Conservation (phyloP, 2,329 filamentous ascomycete genomes). For the Myriangium duriaei region DNA sequence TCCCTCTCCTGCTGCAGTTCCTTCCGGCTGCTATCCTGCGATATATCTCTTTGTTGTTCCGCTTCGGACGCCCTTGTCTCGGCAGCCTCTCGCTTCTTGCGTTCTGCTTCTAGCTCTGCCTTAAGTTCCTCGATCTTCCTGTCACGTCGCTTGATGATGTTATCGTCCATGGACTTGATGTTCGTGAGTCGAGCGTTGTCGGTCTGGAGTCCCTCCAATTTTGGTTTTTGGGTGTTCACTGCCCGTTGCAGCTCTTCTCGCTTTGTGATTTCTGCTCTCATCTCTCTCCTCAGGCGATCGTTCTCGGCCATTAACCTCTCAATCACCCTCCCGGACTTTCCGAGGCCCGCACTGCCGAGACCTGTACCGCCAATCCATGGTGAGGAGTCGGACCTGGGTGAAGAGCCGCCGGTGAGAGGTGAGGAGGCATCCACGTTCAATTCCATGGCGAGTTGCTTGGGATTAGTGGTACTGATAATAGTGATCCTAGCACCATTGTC, state of each 20-base stretch:
- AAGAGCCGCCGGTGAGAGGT: neutral
- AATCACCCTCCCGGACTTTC: constrained; percentile 67
- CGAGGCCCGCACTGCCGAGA: constrained; percentile 21
- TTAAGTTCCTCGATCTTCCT: constrained; percentile 60
- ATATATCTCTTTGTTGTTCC: constrained; percentile 52
- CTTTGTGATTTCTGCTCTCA: constrained; percentile 29
- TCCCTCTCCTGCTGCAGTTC: constrained; percentile 48
- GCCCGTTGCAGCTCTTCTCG: constrained; percentile 60
- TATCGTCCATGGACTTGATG: constrained; percentile 59
- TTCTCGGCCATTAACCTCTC: constrained; percentile 73
- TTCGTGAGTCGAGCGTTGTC: constrained; percentile 60
- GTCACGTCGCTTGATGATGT: constrained; percentile 58
- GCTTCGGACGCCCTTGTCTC: constrained; percentile 47
- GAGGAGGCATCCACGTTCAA: neutral
- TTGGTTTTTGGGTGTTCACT: constrained; percentile 55
- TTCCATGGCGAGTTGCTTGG: neutral
- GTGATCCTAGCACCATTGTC: neutral
- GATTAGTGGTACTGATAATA: neutral
- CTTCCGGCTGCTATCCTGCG: constrained; percentile 44
- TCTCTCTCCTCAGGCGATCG: constrained; percentile 60
- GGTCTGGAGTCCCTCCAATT: constrained; percentile 53
- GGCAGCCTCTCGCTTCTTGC: constrained; percentile 47
- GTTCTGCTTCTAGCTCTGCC: constrained; percentile 51
- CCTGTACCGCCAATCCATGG: constrained; percentile 14
- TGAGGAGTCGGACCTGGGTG: constrained; percentile 6